Evolutionary conservation across 257 asterid genomes (phyloP).

Genomic region (Coffea eugenioides): DNA sequence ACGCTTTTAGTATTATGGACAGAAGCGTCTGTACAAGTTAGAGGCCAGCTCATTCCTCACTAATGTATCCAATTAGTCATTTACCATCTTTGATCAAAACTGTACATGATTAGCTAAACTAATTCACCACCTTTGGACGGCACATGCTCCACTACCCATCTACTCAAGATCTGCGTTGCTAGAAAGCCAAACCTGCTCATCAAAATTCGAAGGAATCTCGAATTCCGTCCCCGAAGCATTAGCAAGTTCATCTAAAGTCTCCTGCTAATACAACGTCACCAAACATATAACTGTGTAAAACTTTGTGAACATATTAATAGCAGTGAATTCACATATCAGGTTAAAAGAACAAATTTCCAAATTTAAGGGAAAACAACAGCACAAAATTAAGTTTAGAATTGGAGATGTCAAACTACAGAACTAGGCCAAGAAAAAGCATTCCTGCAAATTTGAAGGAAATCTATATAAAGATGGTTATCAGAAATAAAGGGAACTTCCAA

Average conservation of each 20-base stretch:
- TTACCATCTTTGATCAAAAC: background rate
- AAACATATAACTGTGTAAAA: background rate
- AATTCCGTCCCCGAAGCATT: slow-evolving; percentile 33
- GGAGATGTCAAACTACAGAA: background rate
- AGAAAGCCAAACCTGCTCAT: slow-evolving; percentile 31
- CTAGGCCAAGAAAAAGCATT: background rate
- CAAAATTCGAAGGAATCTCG: slow-evolving; percentile 36
- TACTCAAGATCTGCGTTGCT: slow-evolving; percentile 3
- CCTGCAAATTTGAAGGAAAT: background rate
- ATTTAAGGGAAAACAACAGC: background rate
- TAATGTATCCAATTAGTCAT: slow-evolving; percentile 9
- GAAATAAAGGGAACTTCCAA: no score
- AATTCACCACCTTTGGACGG: background rate
- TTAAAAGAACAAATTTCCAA: background rate
- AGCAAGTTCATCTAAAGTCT: slow-evolving; percentile 31
- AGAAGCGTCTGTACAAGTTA: slow-evolving; percentile 13
- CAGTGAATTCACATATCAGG: background rate
- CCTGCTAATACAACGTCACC: slow-evolving; percentile 23
- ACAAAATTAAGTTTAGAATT: background rate
- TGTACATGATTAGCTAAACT: slow-evolving; percentile 6
- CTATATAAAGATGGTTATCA: background rate
- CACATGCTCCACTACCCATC: no score
- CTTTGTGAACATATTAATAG: background rate
- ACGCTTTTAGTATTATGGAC: slow-evolving; percentile 13
- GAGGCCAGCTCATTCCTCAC: background rate